These are phyloP conservation scores for Picea glauca DNA, from an alignment of 75 land plant genomes.

Conservation along the genomic window DNA sequence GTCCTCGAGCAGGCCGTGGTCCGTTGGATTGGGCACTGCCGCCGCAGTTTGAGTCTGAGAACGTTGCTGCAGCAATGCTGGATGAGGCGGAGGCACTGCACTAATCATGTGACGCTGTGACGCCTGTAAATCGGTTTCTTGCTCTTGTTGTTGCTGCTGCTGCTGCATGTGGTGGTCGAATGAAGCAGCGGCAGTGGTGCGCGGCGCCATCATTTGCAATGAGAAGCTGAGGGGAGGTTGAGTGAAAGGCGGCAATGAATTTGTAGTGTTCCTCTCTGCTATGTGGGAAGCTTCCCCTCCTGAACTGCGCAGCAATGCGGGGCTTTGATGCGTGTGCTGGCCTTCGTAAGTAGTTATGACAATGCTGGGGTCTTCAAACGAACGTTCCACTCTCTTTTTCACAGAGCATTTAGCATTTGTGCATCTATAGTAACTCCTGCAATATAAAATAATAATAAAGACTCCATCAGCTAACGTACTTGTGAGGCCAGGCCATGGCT, in stretches of 20 bases:
- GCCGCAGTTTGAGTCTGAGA: not conserved
- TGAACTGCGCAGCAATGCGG: constrained; percentile 45
- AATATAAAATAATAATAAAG: not conserved
- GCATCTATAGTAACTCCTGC: constrained; percentile 94
- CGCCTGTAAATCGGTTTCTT: not conserved
- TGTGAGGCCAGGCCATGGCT: too few relatives aligned
- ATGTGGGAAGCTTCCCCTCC: constrained; percentile 1
- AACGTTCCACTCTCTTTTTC: constrained; percentile 89
- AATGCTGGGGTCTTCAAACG: constrained; percentile 63
- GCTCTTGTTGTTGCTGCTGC: not conserved
- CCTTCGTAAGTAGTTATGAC: constrained; percentile 93
- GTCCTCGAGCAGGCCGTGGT: constrained; percentile 61
- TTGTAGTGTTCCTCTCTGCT: not conserved
- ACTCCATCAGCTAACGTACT: too few relatives aligned
- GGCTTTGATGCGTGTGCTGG: constrained; percentile 76
- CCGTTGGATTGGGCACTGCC: constrained; percentile 5
- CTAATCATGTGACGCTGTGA: too few relatives aligned
- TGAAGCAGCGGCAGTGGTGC: not conserved
- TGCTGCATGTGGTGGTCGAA: constrained; percentile 13
- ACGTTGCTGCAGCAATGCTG: not conserved
- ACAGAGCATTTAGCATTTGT: constrained; percentile 80
- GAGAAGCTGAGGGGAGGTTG: constrained; percentile 10
- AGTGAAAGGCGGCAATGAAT: not conserved
- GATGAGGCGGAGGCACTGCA: not conserved
- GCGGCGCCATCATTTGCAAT: constrained; percentile 14